Conservation (phyloP, 2,329 filamentous ascomycete species). For the Alternaria conjuncta region DNA sequence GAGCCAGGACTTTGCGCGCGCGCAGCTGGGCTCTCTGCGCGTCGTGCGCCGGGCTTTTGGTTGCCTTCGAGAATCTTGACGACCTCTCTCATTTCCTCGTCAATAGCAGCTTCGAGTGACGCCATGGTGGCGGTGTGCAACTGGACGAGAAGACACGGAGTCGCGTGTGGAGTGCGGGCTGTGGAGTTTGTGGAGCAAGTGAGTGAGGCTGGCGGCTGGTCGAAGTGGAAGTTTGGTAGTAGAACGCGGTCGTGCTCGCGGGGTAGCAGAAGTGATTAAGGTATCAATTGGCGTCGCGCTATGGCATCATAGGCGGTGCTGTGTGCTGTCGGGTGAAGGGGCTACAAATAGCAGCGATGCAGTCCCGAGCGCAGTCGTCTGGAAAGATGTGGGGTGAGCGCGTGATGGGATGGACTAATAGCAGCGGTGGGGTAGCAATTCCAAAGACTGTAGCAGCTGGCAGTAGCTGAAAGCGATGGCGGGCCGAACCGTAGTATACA, state of each 20-base stretch:
- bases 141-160: background rate
- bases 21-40: slow-evolving; percentile 44
- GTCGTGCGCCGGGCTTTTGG: slow-evolving; percentile 25
- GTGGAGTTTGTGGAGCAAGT: background rate
- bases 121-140: slow-evolving; percentile 55
- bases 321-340: slow-evolving; percentile 12
- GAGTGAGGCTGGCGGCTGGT: slow-evolving; percentile 5
- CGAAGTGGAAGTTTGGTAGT: background rate
- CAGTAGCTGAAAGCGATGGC: slow-evolving; percentile 27
- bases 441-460: slow-evolving; percentile 17
- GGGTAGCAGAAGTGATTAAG: slow-evolving; percentile 24
- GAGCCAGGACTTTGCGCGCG: slow-evolving; percentile 63
- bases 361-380: slow-evolving; percentile 14
- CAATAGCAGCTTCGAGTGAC: slow-evolving; percentile 76
- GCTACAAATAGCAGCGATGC: slow-evolving; percentile 12
- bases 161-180: slow-evolving; percentile 11
- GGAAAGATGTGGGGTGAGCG: slow-evolving; percentile 23
- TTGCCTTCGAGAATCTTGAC: slow-evolving; percentile 69
- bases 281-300: slow-evolving; percentile 21
- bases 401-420: slow-evolving; percentile 22
- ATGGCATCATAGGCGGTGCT: slow-evolving; percentile 26
- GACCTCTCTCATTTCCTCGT: slow-evolving; percentile 78
- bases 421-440: slow-evolving; percentile 36
- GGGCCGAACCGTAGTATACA: slow-evolving; percentile 28
- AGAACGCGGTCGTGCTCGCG: slow-evolving; percentile 23